Evolutionary conservation across 768 basidiomycete genomes (phyloP).

Genomic region (Mycena floridula): DNA sequence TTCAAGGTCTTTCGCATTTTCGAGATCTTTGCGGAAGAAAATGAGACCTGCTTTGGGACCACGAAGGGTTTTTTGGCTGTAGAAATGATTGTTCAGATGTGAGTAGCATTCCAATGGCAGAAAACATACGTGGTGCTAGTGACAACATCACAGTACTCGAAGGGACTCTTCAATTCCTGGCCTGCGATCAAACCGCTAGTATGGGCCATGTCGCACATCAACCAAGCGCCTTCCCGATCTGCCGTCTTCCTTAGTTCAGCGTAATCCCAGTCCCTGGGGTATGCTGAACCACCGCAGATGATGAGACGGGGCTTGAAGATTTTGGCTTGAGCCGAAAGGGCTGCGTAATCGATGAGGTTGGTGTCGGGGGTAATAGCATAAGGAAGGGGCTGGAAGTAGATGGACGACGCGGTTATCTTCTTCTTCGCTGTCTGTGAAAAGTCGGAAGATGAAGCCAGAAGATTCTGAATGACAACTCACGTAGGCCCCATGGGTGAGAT

Average conservation of each 20-base stretch:
- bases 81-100: no score
- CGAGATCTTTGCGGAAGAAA: constrained; percentile 94
- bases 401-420: constrained; percentile 99
- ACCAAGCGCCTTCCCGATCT: constrained; percentile 83
- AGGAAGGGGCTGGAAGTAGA: constrained; percentile 99
- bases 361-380: constrained; percentile 79
- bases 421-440: constrained; percentile 90
- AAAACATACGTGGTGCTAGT: constrained; percentile 85
- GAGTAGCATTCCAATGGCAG: background rate
- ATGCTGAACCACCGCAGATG: constrained; percentile 97
- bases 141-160: constrained; percentile 95
- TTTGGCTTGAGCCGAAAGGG: constrained; percentile 77
- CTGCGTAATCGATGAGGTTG: constrained; percentile 85
- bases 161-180: constrained; percentile 83
- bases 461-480: constrained; percentile 40
- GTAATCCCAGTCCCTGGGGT: constrained; percentile 99
- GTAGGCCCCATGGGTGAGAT: constrained; percentile 96
- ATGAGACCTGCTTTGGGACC: constrained; percentile 96
- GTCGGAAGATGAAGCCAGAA: constrained; percentile 7
- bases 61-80: constrained; percentile 96
- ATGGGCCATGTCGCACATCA: constrained; percentile 97
- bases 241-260: constrained; percentile 72
- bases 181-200: constrained; percentile 94
- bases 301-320: constrained; percentile 93
- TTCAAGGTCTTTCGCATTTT: constrained; percentile 80